Conservation (phyloP, 306 rosid species). For the Sicyos baderoa region DNA sequence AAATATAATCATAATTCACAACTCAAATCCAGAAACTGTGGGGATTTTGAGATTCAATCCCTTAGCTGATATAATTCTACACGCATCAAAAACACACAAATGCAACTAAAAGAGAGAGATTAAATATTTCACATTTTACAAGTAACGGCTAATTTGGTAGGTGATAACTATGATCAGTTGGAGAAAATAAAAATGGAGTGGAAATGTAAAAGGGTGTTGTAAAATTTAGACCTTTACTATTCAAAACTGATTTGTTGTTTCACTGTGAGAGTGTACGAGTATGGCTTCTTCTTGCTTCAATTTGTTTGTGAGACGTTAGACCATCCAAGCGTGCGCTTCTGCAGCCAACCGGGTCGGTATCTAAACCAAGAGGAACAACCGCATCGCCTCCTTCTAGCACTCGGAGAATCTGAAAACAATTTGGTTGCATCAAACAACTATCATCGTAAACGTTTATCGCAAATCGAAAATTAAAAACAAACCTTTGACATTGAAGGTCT, state of each 20-base stretch:
- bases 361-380: slow-evolving; percentile 49
- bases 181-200: neutral
- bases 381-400: slow-evolving; percentile 81
- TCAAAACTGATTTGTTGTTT: slow-evolving; percentile 26
- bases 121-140: neutral
- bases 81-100: neutral
- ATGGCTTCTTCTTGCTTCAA: slow-evolving; percentile 46
- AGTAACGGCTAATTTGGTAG: slow-evolving; percentile 9
- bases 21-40: slow-evolving; percentile 6
- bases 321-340: slow-evolving; percentile 72
- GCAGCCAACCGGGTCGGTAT: slow-evolving; percentile 55
- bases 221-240: slow-evolving; percentile 2
- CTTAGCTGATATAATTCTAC: neutral
- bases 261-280: slow-evolving; percentile 76
- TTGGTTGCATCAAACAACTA: slow-evolving; percentile 3
- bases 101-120: neutral
- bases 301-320: slow-evolving; percentile 33
- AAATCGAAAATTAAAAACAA: slow-evolving; percentile 8
- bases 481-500: slow-evolving; percentile 95
- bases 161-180: slow-evolving; percentile 1
- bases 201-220: neutral
- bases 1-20: neutral
- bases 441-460: neutral
- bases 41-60: slow-evolving; percentile 5
- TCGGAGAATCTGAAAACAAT: slow-evolving; percentile 52